phyloP scores from a whole-genome alignment of 2,329 filamentous ascomycete species.

The Pseudogymnoascus sp. region DNA sequence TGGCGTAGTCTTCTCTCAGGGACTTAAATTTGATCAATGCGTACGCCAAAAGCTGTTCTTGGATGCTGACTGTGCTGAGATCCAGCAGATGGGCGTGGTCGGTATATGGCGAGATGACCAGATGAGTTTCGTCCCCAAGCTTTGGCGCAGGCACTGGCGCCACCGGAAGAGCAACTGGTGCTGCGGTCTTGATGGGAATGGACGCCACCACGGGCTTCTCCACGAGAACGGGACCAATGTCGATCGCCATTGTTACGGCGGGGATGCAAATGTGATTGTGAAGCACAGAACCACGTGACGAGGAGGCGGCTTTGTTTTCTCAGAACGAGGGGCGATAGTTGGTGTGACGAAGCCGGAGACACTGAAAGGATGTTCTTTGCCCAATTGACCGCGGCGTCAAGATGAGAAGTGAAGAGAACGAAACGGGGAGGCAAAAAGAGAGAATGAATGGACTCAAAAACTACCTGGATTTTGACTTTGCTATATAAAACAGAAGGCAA shows the following conservation, averaged over 20 bases:
- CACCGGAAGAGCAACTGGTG: not conserved
- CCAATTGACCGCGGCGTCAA: not conserved
- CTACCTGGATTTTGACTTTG: not conserved
- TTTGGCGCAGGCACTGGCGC: not conserved
- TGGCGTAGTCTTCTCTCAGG: constrained; percentile 65
- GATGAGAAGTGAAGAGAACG: not conserved
- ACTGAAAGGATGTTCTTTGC: not conserved
- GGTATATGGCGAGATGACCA: constrained; percentile 71
- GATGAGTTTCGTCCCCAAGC: constrained; percentile 24
- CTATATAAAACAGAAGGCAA: not conserved
- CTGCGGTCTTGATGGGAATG: not conserved
- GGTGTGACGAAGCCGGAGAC: not conserved
- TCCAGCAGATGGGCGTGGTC: constrained; percentile 64
- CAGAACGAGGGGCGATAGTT: not conserved
- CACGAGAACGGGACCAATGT: not conserved
- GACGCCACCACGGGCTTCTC: not conserved
- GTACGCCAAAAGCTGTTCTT: constrained; percentile 62
- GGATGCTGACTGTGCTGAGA: constrained; percentile 54
- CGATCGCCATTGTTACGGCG: not conserved
- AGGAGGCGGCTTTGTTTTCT: not conserved
- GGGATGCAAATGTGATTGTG: not conserved
- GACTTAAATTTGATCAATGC: constrained; percentile 59
- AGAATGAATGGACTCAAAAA: constrained; percentile 6
- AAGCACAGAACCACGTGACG: not conserved
- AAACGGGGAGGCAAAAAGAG: not conserved